phyloP scores from a whole-genome alignment of 495 filamentous ascomycete species.

The Aspergillus sclerotioniger region DNA sequence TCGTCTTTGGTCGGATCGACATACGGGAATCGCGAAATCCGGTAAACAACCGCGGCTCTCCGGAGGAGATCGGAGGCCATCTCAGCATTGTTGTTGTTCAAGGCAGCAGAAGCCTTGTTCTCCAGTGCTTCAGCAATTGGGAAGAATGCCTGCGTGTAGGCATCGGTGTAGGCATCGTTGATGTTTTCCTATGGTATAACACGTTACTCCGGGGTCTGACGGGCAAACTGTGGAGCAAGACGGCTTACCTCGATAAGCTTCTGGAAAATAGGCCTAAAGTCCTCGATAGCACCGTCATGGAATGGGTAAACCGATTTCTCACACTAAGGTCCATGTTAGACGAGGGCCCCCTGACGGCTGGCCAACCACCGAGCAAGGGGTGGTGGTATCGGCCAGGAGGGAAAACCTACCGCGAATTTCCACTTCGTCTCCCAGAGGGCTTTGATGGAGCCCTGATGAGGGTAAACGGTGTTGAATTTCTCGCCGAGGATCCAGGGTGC shows the following conservation, averaged over 20 bases:
- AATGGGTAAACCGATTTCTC: conserved; percentile 71
- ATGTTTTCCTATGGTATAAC: conserved; percentile 43
- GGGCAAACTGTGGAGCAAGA: background rate
- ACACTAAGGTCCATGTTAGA: conserved; percentile 45
- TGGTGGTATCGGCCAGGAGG: background rate
- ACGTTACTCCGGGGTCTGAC: background rate
- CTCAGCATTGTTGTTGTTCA: conserved; percentile 40
- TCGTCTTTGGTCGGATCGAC: conserved; percentile 40
- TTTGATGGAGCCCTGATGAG: conserved; percentile 69
- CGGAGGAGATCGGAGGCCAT: conserved; percentile 63
- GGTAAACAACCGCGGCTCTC: conserved; percentile 67
- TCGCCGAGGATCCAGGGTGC: conserved; percentile 38
- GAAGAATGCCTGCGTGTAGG: conserved; percentile 64
- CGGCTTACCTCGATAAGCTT: conserved; percentile 55
- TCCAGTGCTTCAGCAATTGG: conserved; percentile 55
- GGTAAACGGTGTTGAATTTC: conserved; percentile 37
- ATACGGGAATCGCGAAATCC: conserved; percentile 74
- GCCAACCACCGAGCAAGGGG: background rate
- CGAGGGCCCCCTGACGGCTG: background rate
- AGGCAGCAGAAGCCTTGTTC: conserved; percentile 44
- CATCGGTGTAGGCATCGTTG: conserved; percentile 61
- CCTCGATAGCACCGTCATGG: conserved; percentile 66
- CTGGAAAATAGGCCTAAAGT: conserved; percentile 72
- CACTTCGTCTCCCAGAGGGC: conserved; percentile 81
- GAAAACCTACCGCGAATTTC: conserved; percentile 61